A percentile compares a stretch with the other conserved stretches of the same genome.
Evolutionary conservation across 1,284 basidiomycete genomes (phyloP).

Genomic region (Cutaneotrichosporon sp.): DNA sequence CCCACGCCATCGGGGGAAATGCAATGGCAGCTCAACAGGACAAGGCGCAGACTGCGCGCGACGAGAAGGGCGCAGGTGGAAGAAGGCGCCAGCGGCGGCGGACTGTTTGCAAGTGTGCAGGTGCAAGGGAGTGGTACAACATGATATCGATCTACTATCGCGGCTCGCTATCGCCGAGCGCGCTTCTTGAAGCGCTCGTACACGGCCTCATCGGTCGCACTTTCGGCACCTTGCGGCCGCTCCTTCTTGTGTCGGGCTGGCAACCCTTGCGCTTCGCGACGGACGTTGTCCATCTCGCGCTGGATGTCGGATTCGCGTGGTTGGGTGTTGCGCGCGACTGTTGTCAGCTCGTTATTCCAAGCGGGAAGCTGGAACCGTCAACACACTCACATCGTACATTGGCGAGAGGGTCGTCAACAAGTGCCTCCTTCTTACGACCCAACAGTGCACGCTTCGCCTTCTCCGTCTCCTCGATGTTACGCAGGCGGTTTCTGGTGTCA

Average conservation of each 20-base stretch:
- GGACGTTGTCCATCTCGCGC: slow-evolving; percentile 79
- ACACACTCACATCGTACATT: slow-evolving; percentile 72
- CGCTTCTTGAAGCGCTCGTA: slow-evolving; percentile 57
- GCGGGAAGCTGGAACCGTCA: neutral
- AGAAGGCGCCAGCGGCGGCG: neutral
- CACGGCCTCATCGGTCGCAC: slow-evolving; percentile 88
- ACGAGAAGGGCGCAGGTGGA: no score
- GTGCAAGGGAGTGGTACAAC: slow-evolving; percentile 12
- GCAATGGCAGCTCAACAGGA: slow-evolving; percentile 18
- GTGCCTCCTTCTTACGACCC: slow-evolving; percentile 58
- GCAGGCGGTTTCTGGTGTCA: slow-evolving; percentile 68
- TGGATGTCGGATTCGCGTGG: slow-evolving; percentile 72
- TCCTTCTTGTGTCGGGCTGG: slow-evolving; percentile 57
- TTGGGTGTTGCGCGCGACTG: slow-evolving; percentile 78
- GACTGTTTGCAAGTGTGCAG: neutral
- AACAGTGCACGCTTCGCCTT: slow-evolving; percentile 83
- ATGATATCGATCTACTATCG: neutral
- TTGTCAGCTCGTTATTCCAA: neutral
- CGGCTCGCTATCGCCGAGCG: slow-evolving; percentile 1
- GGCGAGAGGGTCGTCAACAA: slow-evolving; percentile 65
- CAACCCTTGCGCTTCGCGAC: slow-evolving; percentile 74
- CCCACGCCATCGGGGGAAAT: slow-evolving; percentile 17
- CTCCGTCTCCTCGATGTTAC: slow-evolving; percentile 96
- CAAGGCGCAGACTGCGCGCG: no score
- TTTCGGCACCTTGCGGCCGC: slow-evolving; percentile 56